Conservation (phyloP, 176 grass and related monocot genomes). For the Calamus simplicifolius region DNA sequence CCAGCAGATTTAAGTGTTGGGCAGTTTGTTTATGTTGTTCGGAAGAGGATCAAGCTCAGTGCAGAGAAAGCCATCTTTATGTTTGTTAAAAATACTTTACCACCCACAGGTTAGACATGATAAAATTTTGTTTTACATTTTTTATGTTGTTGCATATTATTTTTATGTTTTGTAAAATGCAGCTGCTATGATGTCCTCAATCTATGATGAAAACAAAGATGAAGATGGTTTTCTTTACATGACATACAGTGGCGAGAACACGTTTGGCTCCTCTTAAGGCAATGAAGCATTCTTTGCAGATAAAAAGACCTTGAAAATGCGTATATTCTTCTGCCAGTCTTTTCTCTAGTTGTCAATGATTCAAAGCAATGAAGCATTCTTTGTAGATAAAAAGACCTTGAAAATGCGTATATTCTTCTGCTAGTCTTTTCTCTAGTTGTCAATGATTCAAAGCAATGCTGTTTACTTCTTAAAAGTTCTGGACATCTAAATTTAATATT, state of each 20-base stretch:
- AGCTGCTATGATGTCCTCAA: conserved; percentile 85
- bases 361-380: neutral
- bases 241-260: conserved; percentile 94
- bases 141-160: too few species aligned
- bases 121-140: too few species aligned
- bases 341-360: neutral
- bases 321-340: neutral
- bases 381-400: neutral
- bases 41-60: conserved; percentile 86
- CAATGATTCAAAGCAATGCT: neutral
- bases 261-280: conserved; percentile 53
- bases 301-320: neutral
- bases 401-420: neutral
- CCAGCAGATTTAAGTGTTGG: conserved; percentile 77
- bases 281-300: neutral
- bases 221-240: conserved; percentile 95
- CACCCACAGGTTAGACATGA: conserved; percentile 47
- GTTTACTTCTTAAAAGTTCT: too few species aligned
- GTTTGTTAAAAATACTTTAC: conserved; percentile 77
- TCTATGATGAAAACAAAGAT: conserved; percentile 90
- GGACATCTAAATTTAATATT: too few species aligned
- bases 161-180: neutral
- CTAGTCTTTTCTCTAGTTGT: neutral
- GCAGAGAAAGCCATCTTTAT: conserved; percentile 89
- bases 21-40: conserved; percentile 81